Base-by-base conservation (phyloP, 2,329 filamentous ascomycete genomes). In the Nectriaceae sp. region DNA sequence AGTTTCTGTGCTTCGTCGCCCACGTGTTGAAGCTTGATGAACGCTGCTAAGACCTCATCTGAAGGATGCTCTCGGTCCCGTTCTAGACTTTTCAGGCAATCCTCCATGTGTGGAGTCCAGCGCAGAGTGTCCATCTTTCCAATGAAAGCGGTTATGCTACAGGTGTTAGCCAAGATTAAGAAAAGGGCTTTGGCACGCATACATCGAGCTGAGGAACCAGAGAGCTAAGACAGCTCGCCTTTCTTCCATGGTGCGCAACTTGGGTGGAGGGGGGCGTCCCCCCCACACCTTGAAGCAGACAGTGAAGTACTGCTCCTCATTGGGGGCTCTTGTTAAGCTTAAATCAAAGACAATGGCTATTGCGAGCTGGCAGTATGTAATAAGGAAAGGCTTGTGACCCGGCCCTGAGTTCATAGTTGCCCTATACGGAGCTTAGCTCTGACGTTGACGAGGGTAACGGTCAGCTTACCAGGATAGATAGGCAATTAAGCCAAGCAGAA, bases 91-190 rank as follows among this genome's bases (percentile, higher is more conserved):
- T 71, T 63, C 1, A 85, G 66, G 29, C 75, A 80, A 29, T 84
- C 80, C 22, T 84, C 80, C 70, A 86, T 76, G 43, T 83, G 75
- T 2, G 75, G 55, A 1, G 76, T 83, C 83, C 83, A 87, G 3
- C 69, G 71, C 41, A 85, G 67, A 2, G 73, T 58, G 44, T 84
- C 79, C 42, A 74, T 70, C 39, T 74, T 74, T 20, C 73, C 73
- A 13, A 79, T 66, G 44, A 69, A 75, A 3, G 60, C 67, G 40
- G 68, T 62, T 47, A 64, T 63, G 49, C 68, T 73, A 45, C 4
- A 10, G 3, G 36, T 2, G 43, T 63, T 10, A 63, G 48, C 11
- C 11, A 44, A 11, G 5, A 5, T 18, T 8, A 5, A 19, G 3
- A 40, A 3, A 2, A 2, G 16, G 20, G 11, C 16, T 3, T 36